phyloP scores from a whole-genome alignment of 2,329 filamentous ascomycete species.

The Pseudogymnoascus destructans region DNA sequence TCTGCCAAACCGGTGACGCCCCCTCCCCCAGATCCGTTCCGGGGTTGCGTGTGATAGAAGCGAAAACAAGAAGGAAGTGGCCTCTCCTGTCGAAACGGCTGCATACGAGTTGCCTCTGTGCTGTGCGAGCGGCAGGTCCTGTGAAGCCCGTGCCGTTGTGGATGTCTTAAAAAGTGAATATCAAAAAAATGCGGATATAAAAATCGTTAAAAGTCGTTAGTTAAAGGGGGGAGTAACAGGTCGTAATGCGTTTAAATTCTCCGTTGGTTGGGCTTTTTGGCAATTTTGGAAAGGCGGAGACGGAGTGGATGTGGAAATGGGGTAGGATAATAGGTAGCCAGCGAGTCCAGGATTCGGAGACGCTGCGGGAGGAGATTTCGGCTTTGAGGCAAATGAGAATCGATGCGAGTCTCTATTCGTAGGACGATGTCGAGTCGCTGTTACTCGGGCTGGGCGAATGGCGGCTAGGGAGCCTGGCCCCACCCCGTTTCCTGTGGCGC shows the following conservation, averaged over 20 bases:
- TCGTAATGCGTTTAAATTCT: slow-evolving; percentile 14
- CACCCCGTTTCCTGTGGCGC: slow-evolving; percentile 22
- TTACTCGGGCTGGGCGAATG: slow-evolving; percentile 25
- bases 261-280: slow-evolving; percentile 1
- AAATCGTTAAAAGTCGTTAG: slow-evolving; percentile 13
- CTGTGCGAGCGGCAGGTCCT: slow-evolving; percentile 23
- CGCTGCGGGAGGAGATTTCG: slow-evolving; percentile 12
- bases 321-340: slow-evolving; percentile 7
- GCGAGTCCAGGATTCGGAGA: slow-evolving; percentile 13
- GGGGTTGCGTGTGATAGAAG: background rate
- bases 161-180: slow-evolving; percentile 9
- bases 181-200: slow-evolving; percentile 15
- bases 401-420: slow-evolving; percentile 12
- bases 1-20: background rate
- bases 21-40: background rate
- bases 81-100: slow-evolving; percentile 22
- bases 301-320: slow-evolving; percentile 10
- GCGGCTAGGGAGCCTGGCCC: slow-evolving; percentile 21
- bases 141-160: slow-evolving; percentile 19
- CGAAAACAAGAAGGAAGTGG: slow-evolving; percentile 13
- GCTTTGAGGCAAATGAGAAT: slow-evolving; percentile 11
- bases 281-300: slow-evolving; percentile 1
- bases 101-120: slow-evolving; percentile 23
- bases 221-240: slow-evolving; percentile 4
- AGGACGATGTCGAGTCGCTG: slow-evolving; percentile 26